A percentile compares a stretch with the other conserved stretches of the same genome.
Conservation (phyloP, 2,329 filamentous ascomycete genomes). For the Apiospora aurea region DNA sequence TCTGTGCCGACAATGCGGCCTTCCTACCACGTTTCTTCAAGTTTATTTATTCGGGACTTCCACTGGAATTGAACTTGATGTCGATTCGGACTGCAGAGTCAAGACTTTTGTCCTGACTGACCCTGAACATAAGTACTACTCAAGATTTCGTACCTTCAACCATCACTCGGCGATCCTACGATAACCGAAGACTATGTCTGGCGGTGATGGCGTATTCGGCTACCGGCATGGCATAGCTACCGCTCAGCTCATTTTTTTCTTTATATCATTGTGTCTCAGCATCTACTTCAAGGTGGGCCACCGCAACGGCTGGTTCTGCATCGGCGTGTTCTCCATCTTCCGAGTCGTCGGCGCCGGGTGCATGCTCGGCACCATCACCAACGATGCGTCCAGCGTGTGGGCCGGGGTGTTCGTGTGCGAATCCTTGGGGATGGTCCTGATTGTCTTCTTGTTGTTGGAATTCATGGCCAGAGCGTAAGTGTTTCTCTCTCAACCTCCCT, state of each 20-base stretch:
- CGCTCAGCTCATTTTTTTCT: not conserved
- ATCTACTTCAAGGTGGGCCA: not conserved
- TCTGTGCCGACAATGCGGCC: not conserved
- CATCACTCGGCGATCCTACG: not conserved
- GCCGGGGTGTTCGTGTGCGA: slow-evolving; percentile 34
- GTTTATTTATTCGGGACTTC: not conserved
- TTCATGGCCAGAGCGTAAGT: slow-evolving; percentile 31
- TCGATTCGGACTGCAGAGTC: too few relatives aligned
- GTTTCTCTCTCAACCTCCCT: not conserved
- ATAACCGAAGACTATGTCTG: not conserved
- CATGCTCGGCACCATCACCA: slow-evolving; percentile 32
- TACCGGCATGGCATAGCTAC: not conserved
- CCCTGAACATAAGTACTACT: too few relatives aligned
- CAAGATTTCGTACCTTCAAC: not conserved
- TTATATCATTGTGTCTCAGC: not conserved
- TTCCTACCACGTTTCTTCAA: not conserved
- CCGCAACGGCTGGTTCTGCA: slow-evolving; percentile 20
- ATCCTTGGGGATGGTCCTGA: slow-evolving; percentile 31
- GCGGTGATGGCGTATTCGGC: slow-evolving; percentile 6
- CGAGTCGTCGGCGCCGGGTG: slow-evolving; percentile 34
- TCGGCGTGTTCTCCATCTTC: slow-evolving; percentile 31
- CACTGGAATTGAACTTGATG: too few relatives aligned
- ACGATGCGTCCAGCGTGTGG: slow-evolving; percentile 30
- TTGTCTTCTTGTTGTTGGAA: slow-evolving; percentile 25
- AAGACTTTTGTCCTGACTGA: fast-evolving